Evolutionary conservation across 305 asterid genomes (phyloP).

Genomic region (Fraxinus baroniana): DNA sequence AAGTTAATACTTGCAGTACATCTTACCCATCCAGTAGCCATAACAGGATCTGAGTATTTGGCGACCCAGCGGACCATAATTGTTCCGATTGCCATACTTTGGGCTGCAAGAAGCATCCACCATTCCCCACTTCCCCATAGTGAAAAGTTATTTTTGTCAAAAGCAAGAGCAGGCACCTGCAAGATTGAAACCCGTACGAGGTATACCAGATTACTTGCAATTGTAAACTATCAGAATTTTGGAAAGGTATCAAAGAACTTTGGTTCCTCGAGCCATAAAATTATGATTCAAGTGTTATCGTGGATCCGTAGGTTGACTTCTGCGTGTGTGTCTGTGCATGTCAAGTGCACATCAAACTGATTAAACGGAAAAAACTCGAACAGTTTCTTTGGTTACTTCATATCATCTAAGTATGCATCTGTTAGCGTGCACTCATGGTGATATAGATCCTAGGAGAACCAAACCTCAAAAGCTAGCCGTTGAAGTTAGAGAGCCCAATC

Average conservation of each 20-base stretch:
- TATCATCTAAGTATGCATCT: not conserved
- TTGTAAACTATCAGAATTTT: slow-evolving; percentile 22
- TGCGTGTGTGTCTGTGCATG: not conserved
- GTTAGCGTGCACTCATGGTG: not conserved
- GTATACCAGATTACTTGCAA: slow-evolving; percentile 28
- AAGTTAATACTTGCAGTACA: slow-evolving; percentile 11
- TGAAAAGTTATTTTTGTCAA: slow-evolving; percentile 57
- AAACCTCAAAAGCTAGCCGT: not conserved
- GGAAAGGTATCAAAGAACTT: not conserved
- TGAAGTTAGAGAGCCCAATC: not conserved
- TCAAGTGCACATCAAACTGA: not conserved
- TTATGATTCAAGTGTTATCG: not conserved
- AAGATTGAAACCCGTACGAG: slow-evolving; percentile 19
- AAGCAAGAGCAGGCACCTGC: slow-evolving; percentile 70
- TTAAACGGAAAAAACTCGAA: not conserved
- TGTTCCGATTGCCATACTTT: slow-evolving; percentile 95
- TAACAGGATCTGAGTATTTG: slow-evolving; percentile 84
- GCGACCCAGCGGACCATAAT: slow-evolving; percentile 96
- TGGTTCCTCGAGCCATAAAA: not conserved
- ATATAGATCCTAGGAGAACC: not conserved
- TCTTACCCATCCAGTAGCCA: slow-evolving; percentile 99
- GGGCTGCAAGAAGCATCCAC: slow-evolving; percentile 99
- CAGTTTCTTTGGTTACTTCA: not conserved
- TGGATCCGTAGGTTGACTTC: not conserved
- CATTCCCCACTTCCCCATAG: slow-evolving; percentile 97